Percentiles rank a stretch among this genome's conserved stretches.
Conservation (phyloP, 768 basidiomycete species). For the Lactarius akahatsu region DNA sequence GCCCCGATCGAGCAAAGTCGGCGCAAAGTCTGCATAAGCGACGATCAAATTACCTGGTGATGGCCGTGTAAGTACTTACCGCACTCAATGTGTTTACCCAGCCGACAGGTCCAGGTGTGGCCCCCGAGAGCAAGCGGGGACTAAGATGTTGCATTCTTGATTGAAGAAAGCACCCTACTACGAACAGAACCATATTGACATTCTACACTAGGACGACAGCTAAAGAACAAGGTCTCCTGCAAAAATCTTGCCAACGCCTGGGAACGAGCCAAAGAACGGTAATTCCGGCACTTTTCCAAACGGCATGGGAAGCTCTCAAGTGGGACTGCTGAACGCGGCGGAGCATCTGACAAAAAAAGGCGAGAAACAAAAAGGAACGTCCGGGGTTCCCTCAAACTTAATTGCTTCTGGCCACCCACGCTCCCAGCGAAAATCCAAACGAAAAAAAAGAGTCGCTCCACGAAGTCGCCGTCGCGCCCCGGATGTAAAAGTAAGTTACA, state of each 20-base stretch:
- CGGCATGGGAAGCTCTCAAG: neutral
- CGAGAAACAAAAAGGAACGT: neutral
- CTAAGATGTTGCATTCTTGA: neutral
- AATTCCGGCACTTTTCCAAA: neutral
- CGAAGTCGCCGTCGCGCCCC: neutral
- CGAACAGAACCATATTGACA: neutral
- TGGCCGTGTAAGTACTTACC: neutral
- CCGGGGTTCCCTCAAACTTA: neutral
- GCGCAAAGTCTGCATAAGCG: slow-evolving; percentile 9
- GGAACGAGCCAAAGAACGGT: neutral
- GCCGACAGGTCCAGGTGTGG: neutral
- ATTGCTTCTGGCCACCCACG: slow-evolving; percentile 4
- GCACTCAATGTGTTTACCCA: neutral
- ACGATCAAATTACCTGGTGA: neutral
- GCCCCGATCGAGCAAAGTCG: slow-evolving; percentile 4
- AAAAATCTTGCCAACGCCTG: neutral
- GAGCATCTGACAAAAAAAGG: neutral
- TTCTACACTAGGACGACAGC: neutral
- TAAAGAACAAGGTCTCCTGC: neutral
- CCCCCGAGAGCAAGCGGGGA: neutral
- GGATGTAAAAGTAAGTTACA: neutral
- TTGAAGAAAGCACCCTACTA: slow-evolving; percentile 1
- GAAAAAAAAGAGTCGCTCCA: neutral
- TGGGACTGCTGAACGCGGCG: neutral
- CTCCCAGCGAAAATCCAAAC: neutral